Conservation (phyloP, 371 early-diverging fungal genomes). For the Mucor circinelloides region DNA sequence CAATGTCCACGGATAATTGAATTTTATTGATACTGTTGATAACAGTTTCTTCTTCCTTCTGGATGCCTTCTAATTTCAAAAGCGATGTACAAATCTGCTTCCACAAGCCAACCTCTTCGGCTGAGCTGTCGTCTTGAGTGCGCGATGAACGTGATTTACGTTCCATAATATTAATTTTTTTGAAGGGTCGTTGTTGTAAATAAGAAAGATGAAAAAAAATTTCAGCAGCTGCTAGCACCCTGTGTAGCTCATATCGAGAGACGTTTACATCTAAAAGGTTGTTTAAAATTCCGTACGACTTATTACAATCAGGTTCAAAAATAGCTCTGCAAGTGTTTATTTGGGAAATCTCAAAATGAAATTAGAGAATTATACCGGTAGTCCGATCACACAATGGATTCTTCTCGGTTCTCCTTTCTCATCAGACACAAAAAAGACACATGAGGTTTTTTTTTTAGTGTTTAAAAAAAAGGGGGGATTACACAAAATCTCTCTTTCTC, state of each 20-base stretch:
- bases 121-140: conserved; percentile 31
- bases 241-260: not conserved
- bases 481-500: not conserved
- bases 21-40: conserved; percentile 44
- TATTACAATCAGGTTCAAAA: not conserved
- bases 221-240: not conserved
- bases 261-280: not conserved
- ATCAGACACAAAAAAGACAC: conserved; percentile 2
- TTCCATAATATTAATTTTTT: conserved; percentile 30
- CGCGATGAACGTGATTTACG: conserved; percentile 50
- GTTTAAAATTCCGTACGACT: not conserved
- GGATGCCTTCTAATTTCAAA: conserved; percentile 50
- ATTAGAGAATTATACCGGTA: not conserved
- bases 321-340: not conserved
- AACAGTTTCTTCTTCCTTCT: conserved; percentile 44
- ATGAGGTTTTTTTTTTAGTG: conserved; percentile 9
- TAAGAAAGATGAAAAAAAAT: not conserved
- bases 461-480: not conserved
- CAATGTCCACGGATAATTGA: conserved; percentile 32
- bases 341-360: conserved; percentile 2
- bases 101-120: conserved; percentile 51
- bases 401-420: conserved; percentile 18
- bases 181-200: not conserved
- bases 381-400: conserved; percentile 8
- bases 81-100: conserved; percentile 49